Evolutionary conservation across 2,329 filamentous ascomycete genomes (phyloP).

Genomic region (Alternaria conjuncta): DNA sequence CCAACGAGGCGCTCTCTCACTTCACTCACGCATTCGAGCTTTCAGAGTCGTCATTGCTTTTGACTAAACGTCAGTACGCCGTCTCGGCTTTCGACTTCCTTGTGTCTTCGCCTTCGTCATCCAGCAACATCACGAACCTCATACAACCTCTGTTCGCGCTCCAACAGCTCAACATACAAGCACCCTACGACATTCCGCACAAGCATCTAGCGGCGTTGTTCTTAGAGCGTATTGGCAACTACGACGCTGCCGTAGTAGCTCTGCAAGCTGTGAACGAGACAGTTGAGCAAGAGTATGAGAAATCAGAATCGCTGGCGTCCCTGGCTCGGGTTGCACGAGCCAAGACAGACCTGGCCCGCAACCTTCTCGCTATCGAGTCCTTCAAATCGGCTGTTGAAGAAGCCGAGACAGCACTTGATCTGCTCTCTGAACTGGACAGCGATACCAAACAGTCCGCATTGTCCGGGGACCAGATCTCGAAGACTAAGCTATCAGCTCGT

Average conservation of each 20-base stretch:
- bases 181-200: slow-evolving; percentile 72
- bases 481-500: slow-evolving; percentile 81
- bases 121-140: slow-evolving; percentile 64
- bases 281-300: slow-evolving; percentile 84
- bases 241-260: slow-evolving; percentile 65
- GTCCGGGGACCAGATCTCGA: slow-evolving; percentile 68
- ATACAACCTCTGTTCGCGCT: slow-evolving; percentile 90
- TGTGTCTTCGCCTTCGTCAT: slow-evolving; percentile 60
- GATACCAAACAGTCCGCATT: slow-evolving; percentile 58
- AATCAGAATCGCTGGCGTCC: slow-evolving; percentile 75
- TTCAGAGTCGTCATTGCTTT: slow-evolving; percentile 74
- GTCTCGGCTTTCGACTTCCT: slow-evolving; percentile 84
- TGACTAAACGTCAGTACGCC: slow-evolving; percentile 80
- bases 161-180: slow-evolving; percentile 76
- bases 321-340: slow-evolving; percentile 80
- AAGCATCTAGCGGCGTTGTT: slow-evolving; percentile 81
- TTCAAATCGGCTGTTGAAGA: slow-evolving; percentile 77
- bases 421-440: slow-evolving; percentile 72
- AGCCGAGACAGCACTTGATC: slow-evolving; percentile 78
- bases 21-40: slow-evolving; percentile 97
- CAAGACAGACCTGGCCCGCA: slow-evolving; percentile 86
- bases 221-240: slow-evolving; percentile 78
- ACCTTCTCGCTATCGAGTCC: slow-evolving; percentile 71
- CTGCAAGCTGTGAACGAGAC: slow-evolving; percentile 71
- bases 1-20: slow-evolving; percentile 78